Base-by-base conservation (phyloP, 768 basidiomycete species). In the Piloderma croceum region DNA sequence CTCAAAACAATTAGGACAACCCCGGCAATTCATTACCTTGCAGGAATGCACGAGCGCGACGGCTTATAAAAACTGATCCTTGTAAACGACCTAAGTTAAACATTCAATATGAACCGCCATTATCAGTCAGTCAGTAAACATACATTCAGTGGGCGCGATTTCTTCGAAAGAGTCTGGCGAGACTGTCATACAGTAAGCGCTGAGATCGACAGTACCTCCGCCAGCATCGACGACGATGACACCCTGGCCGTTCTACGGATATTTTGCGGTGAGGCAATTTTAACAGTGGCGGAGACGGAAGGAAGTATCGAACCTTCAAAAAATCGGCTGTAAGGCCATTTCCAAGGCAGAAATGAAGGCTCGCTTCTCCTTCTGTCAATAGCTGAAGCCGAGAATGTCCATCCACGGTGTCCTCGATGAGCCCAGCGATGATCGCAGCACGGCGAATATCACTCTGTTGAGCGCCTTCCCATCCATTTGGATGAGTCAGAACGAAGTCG, bases 141-240 rank as follows among this genome's bases (percentile, higher is more conserved):
- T 43, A 71, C 73, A 76, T 50, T 67, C 61, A 2, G 67, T 50
- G 0, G 65, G 64, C 3, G 73, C 69, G 20, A 76, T 67, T 53
- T 79, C 78, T 39, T 74, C 68, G 23, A 76, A 68, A 0, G 48
- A 38, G 7, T 58, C 47, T 1, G 54, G 47, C 3, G 49, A 43
- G 1, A 59, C 41, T 2, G 49, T 56, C n/a, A 48, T 49, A n/a
- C 53, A 64, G 41, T 81, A 81, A 10, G 72, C 63, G 43, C 74
- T 79, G 29, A 81, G 60, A 44, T 82, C 79, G 20, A 81, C 62
- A 0, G 77, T 82, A n/a, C 77, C 79, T 32, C 77, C 77, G 6
- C 79, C 79, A 4, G 77, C 76, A 43, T 81, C 77, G 13, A 80
- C 70, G 25, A 81, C 62, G 42, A 76, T 58, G 3, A 78, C 59